These are phyloP conservation scores for Hylodesmum podocarpum DNA, from an alignment of 306 rosid genomes.

Conservation along the genomic window DNA sequence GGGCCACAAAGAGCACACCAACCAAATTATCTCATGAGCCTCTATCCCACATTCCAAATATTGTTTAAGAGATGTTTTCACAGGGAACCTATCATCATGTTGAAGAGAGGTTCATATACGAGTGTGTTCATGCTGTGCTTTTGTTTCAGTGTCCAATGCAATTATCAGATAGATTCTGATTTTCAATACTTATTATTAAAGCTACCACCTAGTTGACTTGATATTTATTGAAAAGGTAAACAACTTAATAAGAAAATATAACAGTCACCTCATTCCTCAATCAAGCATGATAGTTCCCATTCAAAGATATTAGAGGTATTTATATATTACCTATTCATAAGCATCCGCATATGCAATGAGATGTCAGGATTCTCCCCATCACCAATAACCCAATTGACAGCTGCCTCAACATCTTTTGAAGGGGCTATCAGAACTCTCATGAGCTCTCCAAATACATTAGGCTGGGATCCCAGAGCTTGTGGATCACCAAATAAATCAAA, in stretches of 20 bases:
- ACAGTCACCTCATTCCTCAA: constrained; percentile 14
- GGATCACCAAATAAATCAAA: constrained; percentile 75
- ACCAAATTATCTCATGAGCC: neutral
- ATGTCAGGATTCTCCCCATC: constrained; percentile 79
- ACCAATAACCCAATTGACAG: constrained; percentile 77
- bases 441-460: constrained; percentile 93
- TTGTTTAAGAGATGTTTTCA: neutral
- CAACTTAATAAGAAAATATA: neutral
- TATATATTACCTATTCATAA: constrained; percentile 68
- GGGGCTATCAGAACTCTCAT: constrained; percentile 91
- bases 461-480: constrained; percentile 58
- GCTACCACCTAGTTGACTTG: neutral
- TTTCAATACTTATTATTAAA: neutral
- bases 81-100: neutral
- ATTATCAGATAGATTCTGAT: neutral
- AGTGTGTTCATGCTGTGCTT: neutral
- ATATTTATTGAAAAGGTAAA: neutral
- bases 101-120: neutral
- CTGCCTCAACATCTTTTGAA: constrained; percentile 74
- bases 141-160: neutral
- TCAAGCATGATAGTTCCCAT: constrained; percentile 1
- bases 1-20: neutral
- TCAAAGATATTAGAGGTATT: constrained; percentile 14
- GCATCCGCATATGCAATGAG: constrained; percentile 95
- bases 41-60: neutral